Conservation (phyloP, 768 basidiomycete genomes). For the Tylopilus sp. region DNA sequence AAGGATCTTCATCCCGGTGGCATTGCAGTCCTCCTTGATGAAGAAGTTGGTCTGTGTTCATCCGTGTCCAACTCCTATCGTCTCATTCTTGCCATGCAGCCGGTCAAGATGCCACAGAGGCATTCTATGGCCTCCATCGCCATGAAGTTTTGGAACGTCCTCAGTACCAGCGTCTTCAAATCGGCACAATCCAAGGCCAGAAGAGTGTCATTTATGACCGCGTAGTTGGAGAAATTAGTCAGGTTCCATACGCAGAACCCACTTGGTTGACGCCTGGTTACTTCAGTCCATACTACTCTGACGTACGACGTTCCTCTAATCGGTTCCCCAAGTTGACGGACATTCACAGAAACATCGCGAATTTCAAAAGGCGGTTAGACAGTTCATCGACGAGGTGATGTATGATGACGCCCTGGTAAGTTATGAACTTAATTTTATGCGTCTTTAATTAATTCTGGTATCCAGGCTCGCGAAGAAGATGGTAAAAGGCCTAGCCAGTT, state of each 20-base stretch:
- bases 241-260: slow-evolving; percentile 78
- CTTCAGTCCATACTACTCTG: slow-evolving; percentile 67
- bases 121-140: slow-evolving; percentile 76
- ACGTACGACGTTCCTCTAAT: slow-evolving; percentile 36
- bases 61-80: too few species aligned
- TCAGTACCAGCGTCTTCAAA: neutral
- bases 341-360: slow-evolving; percentile 43
- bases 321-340: slow-evolving; percentile 4
- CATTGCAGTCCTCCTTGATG: neutral
- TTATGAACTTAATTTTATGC: slow-evolving; percentile 1
- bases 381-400: slow-evolving; percentile 69
- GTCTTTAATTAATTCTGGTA: slow-evolving; percentile 11
- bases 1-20: slow-evolving; percentile 32
- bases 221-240: slow-evolving; percentile 52
- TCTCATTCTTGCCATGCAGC: too few species aligned
- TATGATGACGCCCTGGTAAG: slow-evolving; percentile 38
- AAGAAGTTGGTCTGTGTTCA: too few species aligned
- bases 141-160: slow-evolving; percentile 67
- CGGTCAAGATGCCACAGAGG: slow-evolving; percentile 75
- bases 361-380: slow-evolving; percentile 45
- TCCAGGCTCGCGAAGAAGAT: slow-evolving; percentile 70
- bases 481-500: slow-evolving; percentile 82
- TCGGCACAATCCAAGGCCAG: slow-evolving; percentile 59
- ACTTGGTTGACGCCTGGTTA: slow-evolving; percentile 67
- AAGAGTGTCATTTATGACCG: slow-evolving; percentile 47